Evolutionary conservation across 1,284 basidiomycete species (phyloP).

Genomic region (Sporisorium graminicola): DNA sequence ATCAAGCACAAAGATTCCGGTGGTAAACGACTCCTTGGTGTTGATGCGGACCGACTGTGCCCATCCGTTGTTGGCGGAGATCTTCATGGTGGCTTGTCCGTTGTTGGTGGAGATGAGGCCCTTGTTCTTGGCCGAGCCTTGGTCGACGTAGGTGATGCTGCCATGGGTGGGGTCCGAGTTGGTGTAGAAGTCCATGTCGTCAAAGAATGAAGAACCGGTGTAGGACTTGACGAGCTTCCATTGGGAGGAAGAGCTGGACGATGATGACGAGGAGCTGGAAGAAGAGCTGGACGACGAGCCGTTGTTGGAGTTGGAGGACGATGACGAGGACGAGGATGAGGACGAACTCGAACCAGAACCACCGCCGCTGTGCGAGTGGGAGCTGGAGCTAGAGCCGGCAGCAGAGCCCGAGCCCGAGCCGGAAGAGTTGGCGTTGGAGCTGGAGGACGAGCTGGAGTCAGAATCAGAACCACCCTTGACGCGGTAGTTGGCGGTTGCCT

Average conservation of each 20-base stretch:
- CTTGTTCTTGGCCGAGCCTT: conserved; percentile 20
- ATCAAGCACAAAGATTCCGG: conserved; percentile 58
- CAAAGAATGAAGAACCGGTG: conserved; percentile 48
- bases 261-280: conserved; percentile 26
- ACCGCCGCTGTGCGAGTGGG: conserved; percentile 7
- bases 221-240: conserved; percentile 55
- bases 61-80: conserved; percentile 37
- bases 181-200: conserved; percentile 59
- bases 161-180: conserved; percentile 53
- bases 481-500: conserved; percentile 23
- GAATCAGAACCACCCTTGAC: conserved; percentile 20
- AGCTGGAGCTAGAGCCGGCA: conserved; percentile 15
- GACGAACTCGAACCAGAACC: conserved; percentile 19
- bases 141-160: conserved; percentile 49
- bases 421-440: conserved; percentile 12
- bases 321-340: conserved; percentile 21
- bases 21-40: conserved; percentile 55
- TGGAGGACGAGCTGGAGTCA: conserved; percentile 6
- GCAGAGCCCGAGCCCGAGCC: neutral
- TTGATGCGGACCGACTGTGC: conserved; percentile 54
- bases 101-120: conserved; percentile 48
- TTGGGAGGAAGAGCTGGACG: conserved; percentile 22
- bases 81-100: conserved; percentile 48
- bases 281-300: conserved; percentile 14
- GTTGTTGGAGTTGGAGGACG: conserved; percentile 16